Evolutionary conservation across 164 flowering plant species (phyloP), one percentile per base, ranked within the genome.

Genomic region (Vitis cinerea): DNA sequence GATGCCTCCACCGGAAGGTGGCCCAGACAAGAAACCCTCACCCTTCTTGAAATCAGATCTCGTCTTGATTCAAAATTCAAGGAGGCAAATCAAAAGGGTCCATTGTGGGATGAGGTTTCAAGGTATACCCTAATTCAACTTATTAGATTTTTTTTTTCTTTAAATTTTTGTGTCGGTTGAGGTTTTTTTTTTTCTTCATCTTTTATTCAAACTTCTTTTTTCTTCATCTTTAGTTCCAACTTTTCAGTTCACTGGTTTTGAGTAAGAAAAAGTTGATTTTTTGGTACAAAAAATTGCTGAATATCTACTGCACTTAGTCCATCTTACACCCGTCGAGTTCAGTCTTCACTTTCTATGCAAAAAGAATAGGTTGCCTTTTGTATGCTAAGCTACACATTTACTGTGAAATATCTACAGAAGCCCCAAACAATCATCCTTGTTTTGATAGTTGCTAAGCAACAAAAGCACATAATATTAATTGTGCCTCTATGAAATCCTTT

Each of bases 31-130:
- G 99, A 95, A 75, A 95, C 99, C 3, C 85, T 95, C 13, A 87
- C 92, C 0, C 92, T 95, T 47, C 88, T 95, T 17, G 97, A 92
- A 80, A 83, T 95, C 85, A 87, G 99, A 82, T 90, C 99, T 74
- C 81, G 87, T 14, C 88, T 95, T 67, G 96, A 95, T 82, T 54
- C 75, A 61, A 95, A 86, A 82, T 95, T 95, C 80, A 91, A 89
- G 65, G 99, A 95, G 59, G 96, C 98, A 62, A 95, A 88, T 75
- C 99, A 95, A 65, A 95, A 94, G 68, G 99, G 99, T 51, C 97
- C 97, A 49, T 67, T 95, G 57, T 95, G 99, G 99, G 97, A 95
- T 76, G 99, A 95, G 78, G 90, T 95, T 68, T 88, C 99, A 52
- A 93, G 99, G 99, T 93, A 75, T 49, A n/a, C 69, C 63, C 69